Conservation (phyloP, 257 asterid genomes). For the Solanum habrochaites region DNA sequence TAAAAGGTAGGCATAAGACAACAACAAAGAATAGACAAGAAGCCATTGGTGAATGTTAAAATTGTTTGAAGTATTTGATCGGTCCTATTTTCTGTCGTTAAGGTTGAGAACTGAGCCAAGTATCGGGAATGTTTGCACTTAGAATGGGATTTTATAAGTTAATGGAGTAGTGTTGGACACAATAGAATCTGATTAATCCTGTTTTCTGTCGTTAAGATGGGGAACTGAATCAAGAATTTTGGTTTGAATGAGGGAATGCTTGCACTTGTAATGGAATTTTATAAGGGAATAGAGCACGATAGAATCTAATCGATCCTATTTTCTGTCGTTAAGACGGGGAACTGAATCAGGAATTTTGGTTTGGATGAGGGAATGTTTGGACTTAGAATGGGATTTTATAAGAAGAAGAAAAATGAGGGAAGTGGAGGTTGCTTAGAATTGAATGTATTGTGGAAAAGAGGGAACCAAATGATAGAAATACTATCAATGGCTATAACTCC, state of each 20-base stretch:
- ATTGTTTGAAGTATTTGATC: neutral
- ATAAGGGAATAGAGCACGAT: neutral
- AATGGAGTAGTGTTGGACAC: neutral
- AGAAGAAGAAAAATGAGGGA: neutral
- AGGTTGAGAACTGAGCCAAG: neutral
- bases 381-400: neutral
- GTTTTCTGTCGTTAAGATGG: neutral
- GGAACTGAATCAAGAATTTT: neutral
- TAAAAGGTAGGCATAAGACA: neutral
- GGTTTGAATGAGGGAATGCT: neutral
- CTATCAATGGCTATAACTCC: neutral
- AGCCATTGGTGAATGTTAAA: neutral
- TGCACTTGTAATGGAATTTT: neutral
- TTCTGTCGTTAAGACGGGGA: neutral
- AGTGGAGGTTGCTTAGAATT: constrained; percentile 25
- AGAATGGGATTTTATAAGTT: neutral
- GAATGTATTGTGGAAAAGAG: constrained; percentile 14
- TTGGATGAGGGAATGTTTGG: neutral
- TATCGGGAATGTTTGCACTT: neutral
- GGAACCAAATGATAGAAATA: constrained; percentile 18
- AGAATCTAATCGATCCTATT: neutral
- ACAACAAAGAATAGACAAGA: constrained; percentile 7
- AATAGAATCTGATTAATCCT: neutral
- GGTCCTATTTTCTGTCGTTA: neutral
- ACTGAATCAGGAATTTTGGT: neutral